Percentiles rank a stretch among this genome's conserved stretches.
These are phyloP conservation scores for Clarireedia homoeocarpa DNA, from an alignment of 2,329 filamentous ascomycete species.

Conservation along the genomic window DNA sequence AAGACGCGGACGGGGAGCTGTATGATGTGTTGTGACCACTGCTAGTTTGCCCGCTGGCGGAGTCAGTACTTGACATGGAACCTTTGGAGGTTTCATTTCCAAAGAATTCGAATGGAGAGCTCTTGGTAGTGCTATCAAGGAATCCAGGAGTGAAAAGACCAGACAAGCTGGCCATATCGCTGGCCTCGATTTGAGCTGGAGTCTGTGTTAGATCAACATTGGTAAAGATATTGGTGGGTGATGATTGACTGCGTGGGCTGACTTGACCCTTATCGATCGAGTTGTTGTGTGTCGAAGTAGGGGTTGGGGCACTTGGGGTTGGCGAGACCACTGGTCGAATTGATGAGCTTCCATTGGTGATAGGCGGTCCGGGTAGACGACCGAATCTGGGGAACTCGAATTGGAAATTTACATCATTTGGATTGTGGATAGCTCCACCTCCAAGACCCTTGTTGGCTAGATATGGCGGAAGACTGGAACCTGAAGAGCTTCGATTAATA, in stretches of 20 bases:
- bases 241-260: constrained; percentile 23
- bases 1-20: constrained; percentile 57
- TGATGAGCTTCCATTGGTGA: constrained; percentile 9
- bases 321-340: constrained; percentile 21
- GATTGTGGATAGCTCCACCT: constrained; percentile 44
- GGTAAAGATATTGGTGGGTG: constrained; percentile 31
- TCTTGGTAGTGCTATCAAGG: constrained; percentile 38
- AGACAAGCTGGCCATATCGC: constrained; percentile 45
- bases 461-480: constrained; percentile 18
- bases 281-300: constrained; percentile 9
- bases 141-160: constrained; percentile 52
- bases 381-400: constrained; percentile 97
- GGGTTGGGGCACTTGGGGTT: constrained; percentile 5
- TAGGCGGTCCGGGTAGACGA: constrained; percentile 46
- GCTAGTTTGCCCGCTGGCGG: constrained; percentile 22
- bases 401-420: constrained; percentile 74
- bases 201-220: constrained; percentile 17
- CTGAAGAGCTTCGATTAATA: constrained; percentile 16
- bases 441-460: constrained; percentile 39
- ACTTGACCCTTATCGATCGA: constrained; percentile 19
- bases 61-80: constrained; percentile 35
- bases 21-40: constrained; percentile 44
- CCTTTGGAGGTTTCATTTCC: constrained; percentile 36
- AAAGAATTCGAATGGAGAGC: constrained; percentile 33
- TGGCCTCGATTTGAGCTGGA: constrained; percentile 17